Evolutionary conservation across 495 filamentous ascomycete genomes (phyloP).

Genomic region (Apodospora peruviana): DNA sequence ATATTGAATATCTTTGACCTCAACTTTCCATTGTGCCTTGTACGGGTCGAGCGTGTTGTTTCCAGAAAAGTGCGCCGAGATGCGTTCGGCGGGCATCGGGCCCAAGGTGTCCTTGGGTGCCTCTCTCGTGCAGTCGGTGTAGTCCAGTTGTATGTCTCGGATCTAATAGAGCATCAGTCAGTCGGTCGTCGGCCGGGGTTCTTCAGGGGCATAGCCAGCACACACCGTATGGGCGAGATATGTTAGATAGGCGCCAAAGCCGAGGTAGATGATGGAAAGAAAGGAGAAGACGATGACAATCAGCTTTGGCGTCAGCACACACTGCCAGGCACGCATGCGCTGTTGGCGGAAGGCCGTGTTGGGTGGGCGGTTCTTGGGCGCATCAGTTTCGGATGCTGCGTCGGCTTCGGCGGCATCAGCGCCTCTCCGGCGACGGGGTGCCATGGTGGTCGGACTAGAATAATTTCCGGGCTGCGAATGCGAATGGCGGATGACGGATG

Average conservation of each 20-base stretch:
- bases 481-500: background rate
- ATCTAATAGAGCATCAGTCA: slow-evolving; percentile 53
- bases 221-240: slow-evolving; percentile 28
- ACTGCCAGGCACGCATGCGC: slow-evolving; percentile 33
- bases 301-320: slow-evolving; percentile 32
- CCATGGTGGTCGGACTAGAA: slow-evolving; percentile 21
- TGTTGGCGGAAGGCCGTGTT: slow-evolving; percentile 34
- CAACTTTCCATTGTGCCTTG: slow-evolving; percentile 25
- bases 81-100: slow-evolving; percentile 49
- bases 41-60: slow-evolving; percentile 23
- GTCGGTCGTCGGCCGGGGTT: background rate
- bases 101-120: slow-evolving; percentile 45
- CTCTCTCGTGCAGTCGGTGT: slow-evolving; percentile 62
- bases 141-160: slow-evolving; percentile 85
- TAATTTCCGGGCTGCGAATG: background rate
- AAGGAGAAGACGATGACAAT: slow-evolving; percentile 32
- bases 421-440: slow-evolving; percentile 29
- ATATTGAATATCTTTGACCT: slow-evolving; percentile 8
- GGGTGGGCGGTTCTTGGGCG: slow-evolving; percentile 29
- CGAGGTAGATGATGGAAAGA: slow-evolving; percentile 29
- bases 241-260: slow-evolving; percentile 28
- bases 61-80: slow-evolving; percentile 62
- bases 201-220: background rate
- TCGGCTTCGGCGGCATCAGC: slow-evolving; percentile 20
- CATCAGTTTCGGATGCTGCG: slow-evolving; percentile 12